Percentiles rank a stretch among this genome's conserved stretches.
Conservation (phyloP, 208 protist genomes). For the Crithidia acanthocephali region DNA sequence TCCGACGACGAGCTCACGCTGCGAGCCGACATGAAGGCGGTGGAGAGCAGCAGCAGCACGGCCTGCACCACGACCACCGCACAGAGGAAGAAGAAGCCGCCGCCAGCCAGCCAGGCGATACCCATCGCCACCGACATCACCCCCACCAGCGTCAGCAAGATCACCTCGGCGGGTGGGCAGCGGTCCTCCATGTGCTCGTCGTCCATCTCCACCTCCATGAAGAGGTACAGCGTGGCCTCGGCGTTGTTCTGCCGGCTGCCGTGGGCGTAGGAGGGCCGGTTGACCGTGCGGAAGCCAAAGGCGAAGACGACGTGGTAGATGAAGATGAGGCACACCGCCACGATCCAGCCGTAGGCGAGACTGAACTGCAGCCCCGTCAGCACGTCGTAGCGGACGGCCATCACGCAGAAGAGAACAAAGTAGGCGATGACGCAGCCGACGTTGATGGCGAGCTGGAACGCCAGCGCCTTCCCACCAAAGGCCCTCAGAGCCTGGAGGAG, state of each 20-base stretch:
- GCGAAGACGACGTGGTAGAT: slow-evolving; percentile 63
- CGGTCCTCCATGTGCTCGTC: slow-evolving; percentile 33
- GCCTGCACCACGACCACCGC: slow-evolving; percentile 39
- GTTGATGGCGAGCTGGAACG: slow-evolving; percentile 47
- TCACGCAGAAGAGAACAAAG: slow-evolving; percentile 73
- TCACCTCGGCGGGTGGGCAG: slow-evolving; percentile 40
- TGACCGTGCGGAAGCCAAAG: slow-evolving; percentile 52
- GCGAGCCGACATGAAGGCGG: slow-evolving; percentile 38
- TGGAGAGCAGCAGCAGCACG: slow-evolving; percentile 40
- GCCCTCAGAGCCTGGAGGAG: slow-evolving; percentile 49
- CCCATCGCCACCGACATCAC: slow-evolving; percentile 52
- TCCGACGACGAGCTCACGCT: slow-evolving; percentile 44
- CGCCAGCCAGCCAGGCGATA: slow-evolving; percentile 46
- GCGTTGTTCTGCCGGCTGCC: slow-evolving; percentile 67
- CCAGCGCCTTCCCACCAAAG: slow-evolving; percentile 46
- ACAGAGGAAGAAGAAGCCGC: slow-evolving; percentile 48
- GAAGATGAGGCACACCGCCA: slow-evolving; percentile 59
- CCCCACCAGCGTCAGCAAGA: slow-evolving; percentile 36
- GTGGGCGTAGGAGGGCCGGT: slow-evolving; percentile 44
- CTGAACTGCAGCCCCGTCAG: slow-evolving; percentile 63
- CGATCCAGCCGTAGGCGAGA: slow-evolving; percentile 73
- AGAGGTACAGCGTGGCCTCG: slow-evolving; percentile 49
- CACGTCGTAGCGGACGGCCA: slow-evolving; percentile 45
- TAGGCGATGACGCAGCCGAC: slow-evolving; percentile 36
- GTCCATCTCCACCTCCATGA: slow-evolving; percentile 56